Evolutionary conservation across 257 asterid species (phyloP), one percentile per base, ranked within the genome.

Genomic region (Nicotiana otophora): DNA sequence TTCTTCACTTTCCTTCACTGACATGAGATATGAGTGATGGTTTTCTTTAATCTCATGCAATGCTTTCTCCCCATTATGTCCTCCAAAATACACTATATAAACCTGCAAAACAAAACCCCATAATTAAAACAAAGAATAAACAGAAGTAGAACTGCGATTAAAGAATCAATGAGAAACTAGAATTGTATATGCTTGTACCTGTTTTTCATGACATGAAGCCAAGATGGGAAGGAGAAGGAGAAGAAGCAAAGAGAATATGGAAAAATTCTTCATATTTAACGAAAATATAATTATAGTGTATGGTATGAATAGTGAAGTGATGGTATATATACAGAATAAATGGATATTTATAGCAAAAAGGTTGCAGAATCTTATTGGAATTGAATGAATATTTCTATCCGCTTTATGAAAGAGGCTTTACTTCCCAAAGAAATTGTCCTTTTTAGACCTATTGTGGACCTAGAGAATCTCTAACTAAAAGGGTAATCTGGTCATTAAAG

Each of bases 11-110:
- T 87, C 86, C 85, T 92, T 96, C 7, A 95, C 93, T 0, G 97
- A 91, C 7, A 81, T 61, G 3, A 95, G 90, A 89, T 94, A 91
- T 0, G 97, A 90, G 36, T 88, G 92, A 67, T 95, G 98, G 69
- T 3, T 82, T 19, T 90, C 91, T 90, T 90, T 91, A 10, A 95
- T 90, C 86, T 95, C 94, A 83, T 89, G 82, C 26, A 76, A 2
- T 5, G 93, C 85, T 86, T 87, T 94, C 30, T 84, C 88, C 66
- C 90, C 97, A 63, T 58, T 75, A 34, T 92, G 98, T 64, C 85
- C 94, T 48, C 98, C 98, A 78, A 95, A 88, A 87, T 95, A 92
- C 65, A 95, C 97, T 84, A 94, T 91, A 42, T 94, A 88, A 12
- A 91, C 96, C 98, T 94, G 88, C 61, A 30, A 80, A 61, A 14